These are phyloP conservation scores for Candida freyschussii DNA, from an alignment of 1,139 yeast species.

Conservation along the genomic window DNA sequence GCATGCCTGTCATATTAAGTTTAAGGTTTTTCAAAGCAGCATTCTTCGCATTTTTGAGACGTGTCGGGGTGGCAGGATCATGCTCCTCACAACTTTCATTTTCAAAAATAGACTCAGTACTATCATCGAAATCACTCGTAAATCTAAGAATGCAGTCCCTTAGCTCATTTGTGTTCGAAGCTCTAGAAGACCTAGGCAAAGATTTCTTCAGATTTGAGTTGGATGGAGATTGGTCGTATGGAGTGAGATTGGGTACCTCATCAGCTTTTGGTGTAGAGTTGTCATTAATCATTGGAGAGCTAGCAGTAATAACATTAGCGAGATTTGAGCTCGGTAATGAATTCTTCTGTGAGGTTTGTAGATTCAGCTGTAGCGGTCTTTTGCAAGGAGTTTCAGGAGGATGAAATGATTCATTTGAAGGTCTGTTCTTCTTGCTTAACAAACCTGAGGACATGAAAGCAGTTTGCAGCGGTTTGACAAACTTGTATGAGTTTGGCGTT, in stretches of 20 bases:
- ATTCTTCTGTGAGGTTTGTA: conserved; percentile 21
- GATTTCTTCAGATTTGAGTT: conserved; percentile 1
- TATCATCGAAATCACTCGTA: conserved; percentile 35
- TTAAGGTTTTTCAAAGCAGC: conserved; percentile 23
- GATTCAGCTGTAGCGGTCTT: conserved; percentile 35
- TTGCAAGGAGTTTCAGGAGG: conserved; percentile 85
- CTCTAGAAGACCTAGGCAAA: conserved; percentile 29
- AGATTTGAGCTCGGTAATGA: conserved; percentile 22
- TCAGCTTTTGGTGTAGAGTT: conserved; percentile 22
- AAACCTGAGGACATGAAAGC: conserved; percentile 79
- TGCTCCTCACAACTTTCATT: conserved; percentile 21
- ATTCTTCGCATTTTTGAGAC: conserved; percentile 20
- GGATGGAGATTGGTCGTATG: conserved; percentile 11
- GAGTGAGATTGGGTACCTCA: conserved; percentile 8
- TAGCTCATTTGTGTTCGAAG: conserved; percentile 30
- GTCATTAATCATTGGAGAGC: conserved; percentile 25
- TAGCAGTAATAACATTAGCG: conserved; percentile 27
- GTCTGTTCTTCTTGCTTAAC: conserved; percentile 59
- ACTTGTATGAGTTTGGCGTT: conserved; percentile 57
- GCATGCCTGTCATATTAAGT: conserved; percentile 11
- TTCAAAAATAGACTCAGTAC: conserved; percentile 26
- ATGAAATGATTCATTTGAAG: conserved; percentile 33
- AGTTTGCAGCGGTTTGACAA: conserved; percentile 79
- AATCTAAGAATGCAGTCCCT: conserved; percentile 34
- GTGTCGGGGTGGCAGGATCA: conserved; percentile 25